Percentiles rank a stretch among this genome's conserved stretches.
These are phyloP conservation scores for Populus euphratica DNA, from an alignment of 345 rosid species.

Conservation along the genomic window DNA sequence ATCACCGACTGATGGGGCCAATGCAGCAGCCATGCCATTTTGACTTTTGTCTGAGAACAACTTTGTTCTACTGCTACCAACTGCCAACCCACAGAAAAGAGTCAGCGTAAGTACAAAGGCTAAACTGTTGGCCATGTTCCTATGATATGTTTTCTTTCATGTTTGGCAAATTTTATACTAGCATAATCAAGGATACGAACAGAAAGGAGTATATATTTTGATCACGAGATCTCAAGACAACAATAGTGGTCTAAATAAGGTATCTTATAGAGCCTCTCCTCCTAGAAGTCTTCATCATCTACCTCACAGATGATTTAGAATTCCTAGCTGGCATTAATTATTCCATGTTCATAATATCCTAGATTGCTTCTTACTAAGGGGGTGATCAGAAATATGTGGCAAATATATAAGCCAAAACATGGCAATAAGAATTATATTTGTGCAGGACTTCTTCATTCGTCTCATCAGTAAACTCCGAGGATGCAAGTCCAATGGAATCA, in stretches of 20 bases:
- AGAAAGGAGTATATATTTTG: not conserved
- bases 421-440: not conserved
- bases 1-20: not conserved
- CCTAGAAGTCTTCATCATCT: not conserved
- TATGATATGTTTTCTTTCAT: not conserved
- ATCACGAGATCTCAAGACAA: not conserved
- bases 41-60: not conserved
- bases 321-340: not conserved
- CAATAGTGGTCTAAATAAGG: not conserved
- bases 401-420: conserved; percentile 3
- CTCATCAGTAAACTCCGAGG: not conserved
- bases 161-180: conserved; percentile 6
- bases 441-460: not conserved
- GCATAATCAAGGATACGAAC: not conserved
- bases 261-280: not conserved
- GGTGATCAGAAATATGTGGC: not conserved
- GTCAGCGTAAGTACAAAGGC: not conserved
- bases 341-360: not conserved
- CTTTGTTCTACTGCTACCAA: conserved; percentile 8
- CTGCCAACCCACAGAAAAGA: conserved; percentile 12
- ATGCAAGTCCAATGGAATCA: not conserved
- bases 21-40: not conserved
- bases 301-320: not conserved
- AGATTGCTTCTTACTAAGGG: not conserved
- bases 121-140: conserved; percentile 9